These are phyloP conservation scores for Candida ascalaphidarum DNA, from an alignment of 805 yeast species.

Conservation along the genomic window DNA sequence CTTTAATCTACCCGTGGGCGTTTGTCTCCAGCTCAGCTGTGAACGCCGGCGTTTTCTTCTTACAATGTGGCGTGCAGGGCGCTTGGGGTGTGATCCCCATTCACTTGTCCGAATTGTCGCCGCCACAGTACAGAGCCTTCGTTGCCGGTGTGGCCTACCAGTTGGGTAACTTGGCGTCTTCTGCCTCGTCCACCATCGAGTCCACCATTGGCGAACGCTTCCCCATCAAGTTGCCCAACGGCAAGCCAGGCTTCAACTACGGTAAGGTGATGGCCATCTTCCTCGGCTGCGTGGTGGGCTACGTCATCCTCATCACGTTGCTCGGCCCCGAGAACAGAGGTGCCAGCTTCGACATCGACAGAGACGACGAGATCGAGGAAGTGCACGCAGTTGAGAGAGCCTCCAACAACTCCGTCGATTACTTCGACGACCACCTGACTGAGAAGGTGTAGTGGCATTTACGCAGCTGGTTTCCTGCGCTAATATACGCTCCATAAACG, in stretches of 20 bases:
- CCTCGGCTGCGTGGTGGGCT: conserved; percentile 57
- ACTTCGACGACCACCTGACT: too few relatives aligned
- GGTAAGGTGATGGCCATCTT: conserved; percentile 67
- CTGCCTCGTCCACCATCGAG: conserved; percentile 67
- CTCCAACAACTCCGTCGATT: too few relatives aligned
- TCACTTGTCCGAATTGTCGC: conserved; percentile 54
- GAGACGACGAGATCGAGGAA: too few relatives aligned
- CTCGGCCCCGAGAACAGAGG: conserved; percentile 47
- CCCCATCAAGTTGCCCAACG: conserved; percentile 31
- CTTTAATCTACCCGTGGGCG: conserved; percentile 29
- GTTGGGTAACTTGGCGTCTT: conserved; percentile 64
- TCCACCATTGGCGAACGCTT: conserved; percentile 51
- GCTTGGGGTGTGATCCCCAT: conserved; percentile 70
- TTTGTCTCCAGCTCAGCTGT: conserved; percentile 23
- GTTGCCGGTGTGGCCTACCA: conserved; percentile 59
- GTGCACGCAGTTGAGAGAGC: too few relatives aligned
- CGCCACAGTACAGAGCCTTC: conserved; percentile 44
- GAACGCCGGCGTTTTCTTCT: conserved; percentile 53
- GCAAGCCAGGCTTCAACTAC: conserved; percentile 37
- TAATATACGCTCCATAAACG: too few relatives aligned
- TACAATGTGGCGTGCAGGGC: conserved; percentile 62
- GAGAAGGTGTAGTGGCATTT: too few relatives aligned
- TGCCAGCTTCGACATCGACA: too few relatives aligned
- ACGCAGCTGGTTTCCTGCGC: too few relatives aligned
- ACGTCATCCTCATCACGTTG: conserved; percentile 36